These are phyloP conservation scores for Penicillium sp. DNA, from an alignment of 2,329 filamentous ascomycete species.

Conservation along the genomic window DNA sequence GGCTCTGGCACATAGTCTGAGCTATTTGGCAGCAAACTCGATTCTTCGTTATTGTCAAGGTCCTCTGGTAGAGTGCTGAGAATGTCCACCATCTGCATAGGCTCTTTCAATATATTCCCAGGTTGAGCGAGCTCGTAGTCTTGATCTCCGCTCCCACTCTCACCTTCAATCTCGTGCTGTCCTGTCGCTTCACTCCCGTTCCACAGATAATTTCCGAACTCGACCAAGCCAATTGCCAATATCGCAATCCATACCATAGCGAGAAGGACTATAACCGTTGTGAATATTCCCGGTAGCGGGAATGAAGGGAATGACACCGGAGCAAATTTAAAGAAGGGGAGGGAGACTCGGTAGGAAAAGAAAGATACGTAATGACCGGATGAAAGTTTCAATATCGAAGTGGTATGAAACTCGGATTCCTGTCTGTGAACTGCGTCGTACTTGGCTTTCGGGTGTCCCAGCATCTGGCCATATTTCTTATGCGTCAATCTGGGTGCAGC, in stretches of 20 bases:
- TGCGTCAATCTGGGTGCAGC: neutral
- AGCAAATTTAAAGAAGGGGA: conserved; percentile 14
- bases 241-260: conserved; percentile 29
- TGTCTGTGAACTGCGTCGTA: neutral
- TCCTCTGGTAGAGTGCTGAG: neutral
- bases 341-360: conserved; percentile 16
- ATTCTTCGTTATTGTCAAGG: neutral
- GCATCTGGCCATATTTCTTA: conserved; percentile 7
- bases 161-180: neutral
- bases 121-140: neutral
- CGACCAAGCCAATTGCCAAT: conserved; percentile 24
- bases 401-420: neutral
- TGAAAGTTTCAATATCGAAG: neutral
- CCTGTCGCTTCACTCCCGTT: neutral
- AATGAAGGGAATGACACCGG: conserved; percentile 2
- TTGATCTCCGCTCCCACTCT: neutral
- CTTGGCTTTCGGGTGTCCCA: neutral
- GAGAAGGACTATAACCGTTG: conserved; percentile 23
- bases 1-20: conserved; percentile 10
- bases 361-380: conserved; percentile 12
- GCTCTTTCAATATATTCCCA: conserved; percentile 9
- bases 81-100: conserved; percentile 3
- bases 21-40: neutral
- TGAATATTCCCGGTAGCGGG: conserved; percentile 15
- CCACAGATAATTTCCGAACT: conserved; percentile 25